Evolutionary conservation across 2,329 filamentous ascomycete genomes (phyloP), one percentile per base, ranked within the genome.

Genomic region (Calonectria multiphialidica): DNA sequence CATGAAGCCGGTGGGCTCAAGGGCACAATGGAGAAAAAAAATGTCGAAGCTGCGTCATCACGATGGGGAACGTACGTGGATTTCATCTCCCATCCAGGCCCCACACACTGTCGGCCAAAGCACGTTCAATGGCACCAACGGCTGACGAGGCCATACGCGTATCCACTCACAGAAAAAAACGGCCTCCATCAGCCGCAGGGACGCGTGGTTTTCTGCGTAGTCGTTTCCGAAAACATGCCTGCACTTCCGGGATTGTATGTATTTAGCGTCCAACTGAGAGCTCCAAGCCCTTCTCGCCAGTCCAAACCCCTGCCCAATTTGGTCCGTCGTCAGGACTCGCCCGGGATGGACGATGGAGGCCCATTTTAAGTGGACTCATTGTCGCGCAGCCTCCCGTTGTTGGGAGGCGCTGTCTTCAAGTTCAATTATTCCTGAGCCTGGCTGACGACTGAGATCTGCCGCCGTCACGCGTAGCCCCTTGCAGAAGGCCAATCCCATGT

Each of bases 61-160:
- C 21, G 35, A 59, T 59, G 53, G 53, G 33, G 53, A 59, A 16
- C 16, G 33, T 59, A 59, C 53, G 53, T 59, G 53, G 33, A 59
- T 25, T 59, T 59, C 53, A 59, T 59, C 35, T 59, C 53, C 53
- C 35, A 30, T 18, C 3, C 15, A 30, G 21, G 53, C 53, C 35
- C 53, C 53, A 59, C 53, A 59, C 40, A 40, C 25, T 40, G 53
- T 59, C 21, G 21, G 40, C 21, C n/a, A n/a, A n/a, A n/a, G n/a
- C n/a, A n/a, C n/a, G n/a, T n/a, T n/a, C 53, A 59, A 40, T 33
- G 35, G 37, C n/a, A 23, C 44, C 53, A 16, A 35, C 53, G 12
- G 53, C 53, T 59, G 53, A 59, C 53, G 53, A 59, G 35, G 53
- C 53, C 53, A 59, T 59, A 59, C 53, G 53, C 53, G 53, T 59